Conservation (phyloP, 2,329 filamentous ascomycete species). For the Exophiala sideris region DNA sequence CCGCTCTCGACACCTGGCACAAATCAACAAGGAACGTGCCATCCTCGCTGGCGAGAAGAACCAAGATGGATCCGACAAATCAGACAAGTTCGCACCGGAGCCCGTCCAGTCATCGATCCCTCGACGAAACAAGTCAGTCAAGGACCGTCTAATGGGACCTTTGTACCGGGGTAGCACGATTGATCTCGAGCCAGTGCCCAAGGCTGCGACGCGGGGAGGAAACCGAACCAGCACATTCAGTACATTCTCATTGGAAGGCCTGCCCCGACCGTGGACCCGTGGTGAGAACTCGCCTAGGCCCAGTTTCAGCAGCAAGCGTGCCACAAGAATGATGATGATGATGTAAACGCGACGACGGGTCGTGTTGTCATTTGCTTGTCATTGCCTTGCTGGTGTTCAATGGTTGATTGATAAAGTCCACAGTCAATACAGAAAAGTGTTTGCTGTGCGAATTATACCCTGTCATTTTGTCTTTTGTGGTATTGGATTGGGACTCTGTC, state of each 20-base stretch:
- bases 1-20: conserved; percentile 20
- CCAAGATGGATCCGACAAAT: conserved; percentile 25
- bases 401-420: neutral
- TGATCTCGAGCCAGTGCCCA: conserved; percentile 25
- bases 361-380: neutral
- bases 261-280: conserved; percentile 25
- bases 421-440: neutral
- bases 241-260: neutral
- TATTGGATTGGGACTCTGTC: neutral
- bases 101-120: conserved; percentile 16
- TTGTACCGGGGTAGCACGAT: conserved; percentile 29
- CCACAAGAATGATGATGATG: conserved; percentile 31
- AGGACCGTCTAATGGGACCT: conserved; percentile 29
- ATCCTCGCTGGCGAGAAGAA: conserved; percentile 29
- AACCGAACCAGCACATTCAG: conserved; percentile 25
- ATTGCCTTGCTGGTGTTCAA: neutral
- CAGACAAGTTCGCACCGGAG: conserved; percentile 22
- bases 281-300: conserved; percentile 25
- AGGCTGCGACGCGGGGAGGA: conserved; percentile 7
- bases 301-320: conserved; percentile 29
- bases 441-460: neutral
- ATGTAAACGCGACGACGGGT: conserved; percentile 19
- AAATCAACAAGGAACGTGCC: conserved; percentile 26
- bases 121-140: conserved; percentile 28
- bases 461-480: neutral